phyloP scores from a whole-genome alignment of 2,329 filamentous ascomycete genomes.

The Pseudocercospora musae region DNA sequence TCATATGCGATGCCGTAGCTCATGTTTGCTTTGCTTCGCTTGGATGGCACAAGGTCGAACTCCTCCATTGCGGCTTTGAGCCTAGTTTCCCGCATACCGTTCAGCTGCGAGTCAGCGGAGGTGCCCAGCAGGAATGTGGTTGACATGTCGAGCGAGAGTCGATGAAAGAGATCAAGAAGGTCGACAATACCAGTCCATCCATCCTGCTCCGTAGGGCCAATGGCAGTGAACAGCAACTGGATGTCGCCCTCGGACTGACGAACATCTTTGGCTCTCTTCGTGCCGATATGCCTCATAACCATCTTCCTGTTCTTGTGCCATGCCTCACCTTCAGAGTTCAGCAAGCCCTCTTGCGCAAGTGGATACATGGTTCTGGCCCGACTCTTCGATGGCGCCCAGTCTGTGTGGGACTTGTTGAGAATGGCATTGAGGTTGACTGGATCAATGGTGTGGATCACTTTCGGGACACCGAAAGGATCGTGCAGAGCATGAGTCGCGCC shows the following conservation, averaged over 20 bases:
- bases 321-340: constrained; percentile 19
- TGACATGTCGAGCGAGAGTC: constrained; percentile 38
- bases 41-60: constrained; percentile 22
- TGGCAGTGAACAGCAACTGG: constrained; percentile 18
- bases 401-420: constrained; percentile 11
- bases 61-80: constrained; percentile 22
- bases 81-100: constrained; percentile 17
- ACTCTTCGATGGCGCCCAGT: constrained; percentile 19
- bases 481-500: constrained; percentile 20
- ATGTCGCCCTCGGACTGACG: constrained; percentile 17
- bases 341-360: constrained; percentile 21
- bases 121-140: constrained; percentile 35
- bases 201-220: constrained; percentile 10
- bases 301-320: constrained; percentile 25
- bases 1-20: constrained; percentile 22
- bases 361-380: constrained; percentile 22
- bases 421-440: constrained; percentile 22
- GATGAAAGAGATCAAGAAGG: constrained; percentile 34
- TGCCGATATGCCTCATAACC: constrained; percentile 21
- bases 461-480: constrained; percentile 14
- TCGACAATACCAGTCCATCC: constrained; percentile 30
- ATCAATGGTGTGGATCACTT: constrained; percentile 23
- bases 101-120: constrained; percentile 26
- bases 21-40: constrained; percentile 9
- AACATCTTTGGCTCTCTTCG: constrained; percentile 19